A percentile compares a stretch with the other conserved stretches of the same genome.
Conservation (phyloP, 2,329 filamentous ascomycete species). For the Exophiala xenobiotica region DNA sequence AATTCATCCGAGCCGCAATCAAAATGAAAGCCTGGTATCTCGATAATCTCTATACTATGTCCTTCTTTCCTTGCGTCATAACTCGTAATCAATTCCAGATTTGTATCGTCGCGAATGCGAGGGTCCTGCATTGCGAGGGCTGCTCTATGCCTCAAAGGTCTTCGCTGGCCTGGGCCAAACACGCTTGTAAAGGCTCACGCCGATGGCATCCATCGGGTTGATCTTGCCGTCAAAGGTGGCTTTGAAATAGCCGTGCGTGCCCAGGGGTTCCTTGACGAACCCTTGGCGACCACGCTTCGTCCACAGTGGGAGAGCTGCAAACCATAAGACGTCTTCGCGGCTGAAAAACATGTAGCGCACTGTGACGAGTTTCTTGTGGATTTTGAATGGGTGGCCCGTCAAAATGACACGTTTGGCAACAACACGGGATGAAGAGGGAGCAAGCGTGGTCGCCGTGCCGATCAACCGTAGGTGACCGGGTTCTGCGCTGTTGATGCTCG, state of each 20-base stretch:
- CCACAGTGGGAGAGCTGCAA: slow-evolving; percentile 94
- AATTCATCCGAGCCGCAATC: too few species aligned
- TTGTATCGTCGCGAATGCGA: too few species aligned
- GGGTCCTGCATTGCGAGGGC: neutral
- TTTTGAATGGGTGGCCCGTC: slow-evolving; percentile 96
- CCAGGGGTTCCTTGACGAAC: slow-evolving; percentile 89
- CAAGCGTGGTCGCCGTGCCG: slow-evolving; percentile 81
- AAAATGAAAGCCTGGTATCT: too few species aligned
- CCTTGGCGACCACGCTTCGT: slow-evolving; percentile 84
- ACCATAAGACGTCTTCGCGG: slow-evolving; percentile 91
- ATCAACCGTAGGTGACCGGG: slow-evolving; percentile 66
- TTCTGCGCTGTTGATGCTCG: slow-evolving; percentile 46
- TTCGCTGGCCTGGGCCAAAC: slow-evolving; percentile 73
- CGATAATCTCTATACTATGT: too few species aligned
- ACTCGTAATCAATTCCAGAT: too few species aligned
- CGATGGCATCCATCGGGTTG: slow-evolving; percentile 92
- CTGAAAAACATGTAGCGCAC: slow-evolving; percentile 99
- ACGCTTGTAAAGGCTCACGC: slow-evolving; percentile 83
- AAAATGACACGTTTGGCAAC: slow-evolving; percentile 92
- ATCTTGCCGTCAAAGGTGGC: slow-evolving; percentile 95
- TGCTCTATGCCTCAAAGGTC: slow-evolving; percentile 7
- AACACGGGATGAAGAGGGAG: slow-evolving; percentile 71
- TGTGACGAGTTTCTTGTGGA: slow-evolving; percentile 96
- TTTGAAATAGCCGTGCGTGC: slow-evolving; percentile 99
- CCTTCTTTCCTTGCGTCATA: too few species aligned